Evolutionary conservation across 2,329 filamentous ascomycete genomes (phyloP), one percentile per base, ranked within the genome.

Genomic region (Huntiella abstrusa): DNA sequence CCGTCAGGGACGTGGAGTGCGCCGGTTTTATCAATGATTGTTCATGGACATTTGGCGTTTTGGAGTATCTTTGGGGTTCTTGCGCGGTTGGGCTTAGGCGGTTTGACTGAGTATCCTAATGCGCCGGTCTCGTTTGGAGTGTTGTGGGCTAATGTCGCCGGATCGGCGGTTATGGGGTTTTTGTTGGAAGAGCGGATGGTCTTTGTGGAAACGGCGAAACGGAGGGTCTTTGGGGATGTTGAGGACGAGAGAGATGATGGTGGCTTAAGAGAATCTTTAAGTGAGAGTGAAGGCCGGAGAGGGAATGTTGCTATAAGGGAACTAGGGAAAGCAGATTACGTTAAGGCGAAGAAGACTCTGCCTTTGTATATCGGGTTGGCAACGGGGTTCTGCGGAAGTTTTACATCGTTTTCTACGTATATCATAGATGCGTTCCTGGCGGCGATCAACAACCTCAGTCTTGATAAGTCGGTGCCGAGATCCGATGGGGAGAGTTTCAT

Each of bases 401-500:
- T 91, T 56, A 95, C 87, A 0, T 87, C 81, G 7, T 94, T 94
- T 61, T 93, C 86, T 0, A 77, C 79, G 15, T 92, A 93, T 57
- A 77, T 87, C 41, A 72, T 83, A 5, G 87, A 93, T 55, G 62
- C 70, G 11, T 93, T 92, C 57, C 69, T 93, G 16, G 80, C 83
- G 0, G 62, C 92, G 13, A 78, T 83, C 3, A 91, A 94, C 57
- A 71, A 80, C 52, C 62, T 92, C 8, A 63, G 60, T 7, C 57
- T 60, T 0, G 60, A 63, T 15, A 56, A 54, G 1, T 58, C 61
- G 0, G 57, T 59, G 1, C 49, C 51, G 4, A 70, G 85, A 3
- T 77, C 79, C 54, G 76, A 73, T 6, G 87, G 85, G 1, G 82
- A 88, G 61, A 85, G 80, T 3, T 80, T 95, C 63, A 76, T 88